These are phyloP conservation scores for Aureobasidium leucospermi DNA, from an alignment of 2,329 filamentous ascomycete genomes.

Conservation along the genomic window DNA sequence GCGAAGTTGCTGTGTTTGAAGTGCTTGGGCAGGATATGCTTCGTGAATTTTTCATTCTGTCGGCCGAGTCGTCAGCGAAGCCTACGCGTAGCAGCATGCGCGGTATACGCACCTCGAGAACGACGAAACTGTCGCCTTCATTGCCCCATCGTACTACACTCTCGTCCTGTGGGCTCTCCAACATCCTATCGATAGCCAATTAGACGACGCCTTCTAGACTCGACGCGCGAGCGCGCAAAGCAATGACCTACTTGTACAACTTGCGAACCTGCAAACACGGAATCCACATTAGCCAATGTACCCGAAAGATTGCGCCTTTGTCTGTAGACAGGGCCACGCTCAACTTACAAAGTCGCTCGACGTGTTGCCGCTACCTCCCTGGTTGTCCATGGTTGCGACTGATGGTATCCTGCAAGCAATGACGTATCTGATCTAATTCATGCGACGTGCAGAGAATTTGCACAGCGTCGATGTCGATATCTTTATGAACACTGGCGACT, in stretches of 20 bases:
- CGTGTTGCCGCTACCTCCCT: slow-evolving; percentile 55
- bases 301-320: neutral
- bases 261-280: slow-evolving; percentile 70
- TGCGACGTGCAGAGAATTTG: slow-evolving; percentile 7
- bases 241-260: slow-evolving; percentile 75
- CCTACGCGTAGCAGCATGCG: neutral
- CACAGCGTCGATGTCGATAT: neutral
- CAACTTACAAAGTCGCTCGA: slow-evolving; percentile 89
- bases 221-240: slow-evolving; percentile 4
- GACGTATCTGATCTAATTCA: slow-evolving; percentile 1
- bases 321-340: neutral
- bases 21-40: slow-evolving; percentile 91
- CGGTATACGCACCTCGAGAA: slow-evolving; percentile 65
- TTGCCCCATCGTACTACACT: slow-evolving; percentile 94
- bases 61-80: slow-evolving; percentile 5
- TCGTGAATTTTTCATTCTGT: slow-evolving; percentile 97
- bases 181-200: slow-evolving; percentile 59
- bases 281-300: neutral
- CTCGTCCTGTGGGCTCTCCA: slow-evolving; percentile 89
- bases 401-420: slow-evolving; percentile 10
- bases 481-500: neutral
- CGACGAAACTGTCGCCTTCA: slow-evolving; percentile 91
- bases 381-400: slow-evolving; percentile 33
- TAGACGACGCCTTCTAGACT: neutral
- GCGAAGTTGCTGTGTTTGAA: slow-evolving; percentile 99